These are phyloP conservation scores for Jackrogersella multiformis DNA, from an alignment of 495 filamentous ascomycete species.

Conservation along the genomic window DNA sequence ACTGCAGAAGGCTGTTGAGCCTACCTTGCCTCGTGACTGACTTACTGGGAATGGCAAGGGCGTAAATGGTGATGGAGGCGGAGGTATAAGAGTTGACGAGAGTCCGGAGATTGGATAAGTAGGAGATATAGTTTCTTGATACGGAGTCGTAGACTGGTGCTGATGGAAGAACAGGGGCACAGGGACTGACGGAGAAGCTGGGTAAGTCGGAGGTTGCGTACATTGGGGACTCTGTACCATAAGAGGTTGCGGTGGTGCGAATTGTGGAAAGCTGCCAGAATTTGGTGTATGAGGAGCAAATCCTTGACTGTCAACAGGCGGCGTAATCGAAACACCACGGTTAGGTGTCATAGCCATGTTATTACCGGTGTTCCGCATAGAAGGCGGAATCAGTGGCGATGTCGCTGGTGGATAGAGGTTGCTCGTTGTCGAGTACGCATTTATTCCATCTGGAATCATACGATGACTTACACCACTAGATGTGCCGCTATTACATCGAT, in stretches of 20 bases:
- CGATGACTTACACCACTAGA: neutral
- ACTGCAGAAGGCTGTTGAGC: neutral
- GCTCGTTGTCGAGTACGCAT: neutral
- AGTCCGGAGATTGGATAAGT: neutral
- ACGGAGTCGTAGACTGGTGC: neutral
- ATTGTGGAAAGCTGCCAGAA: neutral
- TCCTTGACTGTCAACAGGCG: neutral
- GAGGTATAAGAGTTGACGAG: neutral
- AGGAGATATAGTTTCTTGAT: neutral
- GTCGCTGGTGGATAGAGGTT: neutral
- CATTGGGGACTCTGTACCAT: neutral
- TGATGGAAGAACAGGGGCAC: constrained; percentile 6
- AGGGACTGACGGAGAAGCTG: neutral
- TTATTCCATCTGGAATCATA: neutral
- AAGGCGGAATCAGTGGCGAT: neutral
- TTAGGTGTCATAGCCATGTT: neutral
- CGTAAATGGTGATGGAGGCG: neutral
- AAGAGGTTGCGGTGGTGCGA: neutral
- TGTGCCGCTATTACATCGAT: neutral
- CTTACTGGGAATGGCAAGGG: neutral
- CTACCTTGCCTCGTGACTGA: neutral
- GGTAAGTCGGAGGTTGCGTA: neutral
- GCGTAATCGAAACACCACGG: neutral
- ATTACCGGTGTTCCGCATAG: neutral
- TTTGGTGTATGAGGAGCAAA: neutral